A percentile compares a stretch with the other conserved stretches of the same genome.
phyloP scores from a whole-genome alignment of 1,284 basidiomycete species.

The Fistulina hepatica region DNA sequence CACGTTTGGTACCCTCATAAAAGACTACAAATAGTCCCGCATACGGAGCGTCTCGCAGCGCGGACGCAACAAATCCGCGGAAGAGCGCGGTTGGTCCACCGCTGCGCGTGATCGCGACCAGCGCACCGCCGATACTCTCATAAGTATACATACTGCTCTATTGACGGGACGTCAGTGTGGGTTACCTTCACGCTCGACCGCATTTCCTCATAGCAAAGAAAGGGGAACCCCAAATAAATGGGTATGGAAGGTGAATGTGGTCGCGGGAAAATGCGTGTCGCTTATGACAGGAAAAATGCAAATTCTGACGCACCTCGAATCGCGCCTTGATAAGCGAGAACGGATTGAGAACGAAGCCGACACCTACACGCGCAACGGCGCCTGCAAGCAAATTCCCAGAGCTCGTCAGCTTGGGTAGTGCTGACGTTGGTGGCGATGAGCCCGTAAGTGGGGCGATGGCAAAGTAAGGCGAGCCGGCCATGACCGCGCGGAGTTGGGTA shows the following conservation, averaged over 20 bases:
- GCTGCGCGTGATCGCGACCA: conserved; percentile 51
- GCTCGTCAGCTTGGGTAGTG: conserved; percentile 67
- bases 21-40: conserved; percentile 89
- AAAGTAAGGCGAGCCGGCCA: conserved; percentile 62
- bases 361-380: conserved; percentile 72
- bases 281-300: too few relatives aligned
- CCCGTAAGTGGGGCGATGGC: conserved; percentile 24
- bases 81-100: conserved; percentile 81
- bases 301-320: conserved; percentile 82
- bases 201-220: too few relatives aligned
- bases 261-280: too few relatives aligned
- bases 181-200: too few relatives aligned
- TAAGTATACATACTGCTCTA: conserved; percentile 79
- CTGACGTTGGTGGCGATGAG: conserved; percentile 31
- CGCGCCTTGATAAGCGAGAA: conserved; percentile 92
- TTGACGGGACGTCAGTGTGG: conserved; percentile 6
- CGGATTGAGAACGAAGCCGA: conserved; percentile 88
- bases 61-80: conserved; percentile 84
- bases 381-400: conserved; percentile 87
- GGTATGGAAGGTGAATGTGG: too few relatives aligned
- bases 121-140: conserved; percentile 49
- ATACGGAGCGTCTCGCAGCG: conserved; percentile 90
- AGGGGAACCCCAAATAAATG: too few relatives aligned
- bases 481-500: conserved; percentile 62
- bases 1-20: conserved; percentile 79